Conservation (phyloP, 2,329 filamentous ascomycete genomes). For the Alternaria hordeiaustralica region DNA sequence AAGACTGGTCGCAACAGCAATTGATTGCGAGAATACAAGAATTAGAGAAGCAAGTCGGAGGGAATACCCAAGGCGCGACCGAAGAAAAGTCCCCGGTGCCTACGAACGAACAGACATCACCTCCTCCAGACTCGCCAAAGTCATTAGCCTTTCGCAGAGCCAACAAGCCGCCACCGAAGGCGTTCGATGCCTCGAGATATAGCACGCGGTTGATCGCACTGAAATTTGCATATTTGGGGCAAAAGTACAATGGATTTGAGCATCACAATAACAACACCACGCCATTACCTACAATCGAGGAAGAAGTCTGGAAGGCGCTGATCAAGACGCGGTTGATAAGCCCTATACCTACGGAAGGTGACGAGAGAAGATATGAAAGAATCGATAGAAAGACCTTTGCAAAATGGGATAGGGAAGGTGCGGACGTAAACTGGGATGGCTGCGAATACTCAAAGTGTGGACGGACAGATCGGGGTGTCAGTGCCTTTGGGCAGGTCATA, state of each 20-base stretch:
- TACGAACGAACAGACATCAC: background rate
- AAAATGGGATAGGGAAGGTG: constrained; percentile 46
- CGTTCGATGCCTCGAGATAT: constrained; percentile 81
- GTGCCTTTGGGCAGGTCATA: constrained; percentile 95
- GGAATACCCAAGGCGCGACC: background rate
- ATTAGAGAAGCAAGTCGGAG: constrained; percentile 31
- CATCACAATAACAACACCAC: constrained; percentile 75
- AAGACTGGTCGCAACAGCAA: constrained; percentile 43
- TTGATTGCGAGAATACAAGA: constrained; percentile 44
- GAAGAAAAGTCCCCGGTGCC: constrained; percentile 4
- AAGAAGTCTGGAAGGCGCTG: constrained; percentile 91
- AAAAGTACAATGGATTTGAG: constrained; percentile 91
- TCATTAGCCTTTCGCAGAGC: constrained; percentile 32
- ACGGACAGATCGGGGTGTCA: constrained; percentile 89
- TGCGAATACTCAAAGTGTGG: constrained; percentile 96
- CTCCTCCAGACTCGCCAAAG: background rate
- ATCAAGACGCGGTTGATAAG: constrained; percentile 78
- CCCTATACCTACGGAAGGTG: constrained; percentile 28
- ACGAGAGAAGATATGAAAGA: constrained; percentile 41
- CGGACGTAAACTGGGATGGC: constrained; percentile 74
- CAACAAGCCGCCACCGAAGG: constrained; percentile 51
- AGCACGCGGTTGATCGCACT: constrained; percentile 84
- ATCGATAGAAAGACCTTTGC: constrained; percentile 45
- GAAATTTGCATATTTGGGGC: constrained; percentile 92
- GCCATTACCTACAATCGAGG: constrained; percentile 82